phyloP scores from a whole-genome alignment of 2,329 filamentous ascomycete species.

The Incumbomyces delicatus region DNA sequence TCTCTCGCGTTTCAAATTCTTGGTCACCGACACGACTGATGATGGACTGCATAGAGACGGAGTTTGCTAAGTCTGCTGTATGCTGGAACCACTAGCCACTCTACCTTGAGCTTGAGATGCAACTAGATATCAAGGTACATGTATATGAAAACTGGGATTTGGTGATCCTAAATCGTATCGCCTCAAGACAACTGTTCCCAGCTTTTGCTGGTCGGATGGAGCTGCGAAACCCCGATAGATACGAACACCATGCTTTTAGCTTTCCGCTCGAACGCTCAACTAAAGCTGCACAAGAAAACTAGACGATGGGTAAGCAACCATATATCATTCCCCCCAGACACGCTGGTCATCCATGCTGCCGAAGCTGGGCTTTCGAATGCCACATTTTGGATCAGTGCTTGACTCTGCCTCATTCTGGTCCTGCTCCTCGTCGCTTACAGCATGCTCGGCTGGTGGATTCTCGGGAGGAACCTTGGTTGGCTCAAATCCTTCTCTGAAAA shows the following conservation, averaged over 20 bases:
- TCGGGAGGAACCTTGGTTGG: conserved; percentile 16
- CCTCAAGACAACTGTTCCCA: background rate
- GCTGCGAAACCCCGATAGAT: no score
- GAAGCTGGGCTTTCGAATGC: background rate
- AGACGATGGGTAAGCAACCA: background rate
- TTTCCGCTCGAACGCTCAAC: background rate
- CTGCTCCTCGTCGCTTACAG: conserved; percentile 18
- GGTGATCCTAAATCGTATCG: no score
- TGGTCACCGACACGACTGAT: background rate
- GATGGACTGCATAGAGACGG: background rate
- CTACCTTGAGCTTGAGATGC: no score
- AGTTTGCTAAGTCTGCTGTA: no score
- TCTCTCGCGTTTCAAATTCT: no score
- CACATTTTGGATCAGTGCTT: conserved; percentile 5
- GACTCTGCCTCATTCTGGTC: conserved; percentile 8
- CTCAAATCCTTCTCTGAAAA: conserved; percentile 19
- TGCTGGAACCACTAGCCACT: no score
- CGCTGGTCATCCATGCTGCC: conserved; percentile 1
- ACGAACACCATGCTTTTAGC: background rate
- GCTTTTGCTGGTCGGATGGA: background rate
- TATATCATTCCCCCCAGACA: conserved; percentile 1
- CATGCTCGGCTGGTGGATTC: conserved; percentile 18
- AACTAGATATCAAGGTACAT: no score
- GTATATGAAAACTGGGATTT: no score
- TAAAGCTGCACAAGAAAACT: background rate